These are phyloP conservation scores for Syzygium aromaticum DNA, from an alignment of 345 rosid species.

Conservation along the genomic window DNA sequence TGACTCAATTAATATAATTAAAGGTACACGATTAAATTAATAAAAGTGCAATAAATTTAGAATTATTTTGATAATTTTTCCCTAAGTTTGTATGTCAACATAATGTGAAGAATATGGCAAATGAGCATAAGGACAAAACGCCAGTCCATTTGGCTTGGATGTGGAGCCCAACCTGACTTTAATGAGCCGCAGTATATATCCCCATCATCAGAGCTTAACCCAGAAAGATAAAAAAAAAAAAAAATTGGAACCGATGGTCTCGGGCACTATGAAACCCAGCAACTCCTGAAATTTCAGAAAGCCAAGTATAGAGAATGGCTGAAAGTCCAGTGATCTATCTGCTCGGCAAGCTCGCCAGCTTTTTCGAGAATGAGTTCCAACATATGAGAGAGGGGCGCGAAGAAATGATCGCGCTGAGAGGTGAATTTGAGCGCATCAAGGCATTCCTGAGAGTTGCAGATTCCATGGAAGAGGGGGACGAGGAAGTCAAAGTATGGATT, in stretches of 20 bases:
- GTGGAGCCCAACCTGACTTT: background rate
- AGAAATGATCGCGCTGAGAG: background rate
- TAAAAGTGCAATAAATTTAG: rapidly evolving
- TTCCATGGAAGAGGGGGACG: conserved; percentile 9
- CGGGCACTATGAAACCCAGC: background rate
- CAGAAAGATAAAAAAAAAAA: background rate
- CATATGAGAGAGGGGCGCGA: background rate
- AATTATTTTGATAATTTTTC: too few relatives aligned
- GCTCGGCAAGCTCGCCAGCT: background rate
- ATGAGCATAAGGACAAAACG: background rate
- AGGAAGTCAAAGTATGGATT: conserved; percentile 18
- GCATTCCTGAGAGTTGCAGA: conserved; percentile 22
- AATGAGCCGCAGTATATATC: too few relatives aligned
- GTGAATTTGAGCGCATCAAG: conserved; percentile 17
- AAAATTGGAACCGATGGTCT: background rate
- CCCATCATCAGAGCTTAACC: background rate
- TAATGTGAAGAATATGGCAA: background rate
- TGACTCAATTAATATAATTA: too few relatives aligned
- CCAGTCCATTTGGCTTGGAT: background rate
- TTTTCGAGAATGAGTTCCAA: background rate
- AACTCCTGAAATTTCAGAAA: background rate
- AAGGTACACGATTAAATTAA: too few relatives aligned
- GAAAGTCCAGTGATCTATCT: background rate
- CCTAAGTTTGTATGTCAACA: background rate
- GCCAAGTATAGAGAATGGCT: background rate